Conservation (phyloP, 345 rosid species). For the Gossypium herbaceum region DNA sequence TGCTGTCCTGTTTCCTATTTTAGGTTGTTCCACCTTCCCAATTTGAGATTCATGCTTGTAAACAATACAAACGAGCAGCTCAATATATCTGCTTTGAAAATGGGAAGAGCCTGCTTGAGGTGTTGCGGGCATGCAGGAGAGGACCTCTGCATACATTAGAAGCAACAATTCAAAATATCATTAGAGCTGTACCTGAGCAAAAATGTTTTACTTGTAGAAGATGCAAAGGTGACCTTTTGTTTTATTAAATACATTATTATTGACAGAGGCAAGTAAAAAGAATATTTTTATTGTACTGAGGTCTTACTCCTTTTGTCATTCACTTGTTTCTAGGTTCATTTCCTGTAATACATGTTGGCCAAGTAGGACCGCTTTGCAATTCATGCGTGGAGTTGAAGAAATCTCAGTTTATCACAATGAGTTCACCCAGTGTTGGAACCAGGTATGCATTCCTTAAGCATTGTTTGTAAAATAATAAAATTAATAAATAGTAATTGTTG, state of each 20-base stretch:
- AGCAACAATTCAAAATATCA: constrained; percentile 56
- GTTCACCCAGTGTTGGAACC: constrained; percentile 28
- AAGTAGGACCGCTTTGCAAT: constrained; percentile 70
- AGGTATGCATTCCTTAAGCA: constrained; percentile 33
- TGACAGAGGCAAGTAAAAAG: not conserved
- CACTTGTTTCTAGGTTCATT: constrained; percentile 46
- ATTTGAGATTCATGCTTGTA: constrained; percentile 97
- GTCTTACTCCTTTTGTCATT: constrained; percentile 15
- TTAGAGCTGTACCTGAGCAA: constrained; percentile 52
- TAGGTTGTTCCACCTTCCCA: constrained; percentile 97
- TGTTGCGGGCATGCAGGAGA: constrained; percentile 75
- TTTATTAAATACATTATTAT: constrained; percentile 1
- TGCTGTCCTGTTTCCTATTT: constrained; percentile 15
- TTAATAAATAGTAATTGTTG: constrained; percentile 3
- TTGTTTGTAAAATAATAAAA: not conserved
- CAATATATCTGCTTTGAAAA: constrained; percentile 97
- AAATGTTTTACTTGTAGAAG: constrained; percentile 71
- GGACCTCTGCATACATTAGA: constrained; percentile 67
- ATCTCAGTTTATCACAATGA: constrained; percentile 30
- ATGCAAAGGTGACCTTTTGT: constrained; percentile 61
- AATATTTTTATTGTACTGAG: constrained; percentile 13
- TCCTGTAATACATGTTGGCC: constrained; percentile 59
- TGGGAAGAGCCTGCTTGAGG: constrained; percentile 97
- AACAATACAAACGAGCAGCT: constrained; percentile 83
- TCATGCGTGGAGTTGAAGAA: constrained; percentile 55